phyloP scores from a whole-genome alignment of 805 yeast species.

The Zygotorulaspora florentina region DNA sequence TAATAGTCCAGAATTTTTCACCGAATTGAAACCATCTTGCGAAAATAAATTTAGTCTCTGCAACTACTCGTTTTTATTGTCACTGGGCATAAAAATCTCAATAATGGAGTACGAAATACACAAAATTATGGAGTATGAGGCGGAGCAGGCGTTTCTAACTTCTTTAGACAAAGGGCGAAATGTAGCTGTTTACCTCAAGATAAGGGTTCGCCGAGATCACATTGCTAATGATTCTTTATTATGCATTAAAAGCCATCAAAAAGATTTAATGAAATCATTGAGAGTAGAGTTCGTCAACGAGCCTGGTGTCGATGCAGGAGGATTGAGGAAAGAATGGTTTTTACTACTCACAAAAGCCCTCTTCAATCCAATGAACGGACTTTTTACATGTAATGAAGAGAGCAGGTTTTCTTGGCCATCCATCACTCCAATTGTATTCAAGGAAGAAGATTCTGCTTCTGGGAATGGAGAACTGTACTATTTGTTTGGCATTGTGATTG shows the following conservation, averaged over 20 bases:
- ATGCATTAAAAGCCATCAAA: slow-evolving; percentile 49
- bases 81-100: slow-evolving; percentile 76
- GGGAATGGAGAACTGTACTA: slow-evolving; percentile 54
- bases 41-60: slow-evolving; percentile 56
- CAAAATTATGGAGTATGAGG: slow-evolving; percentile 76
- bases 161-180: slow-evolving; percentile 61
- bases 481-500: slow-evolving; percentile 80
- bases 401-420: slow-evolving; percentile 77
- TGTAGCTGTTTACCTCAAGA: slow-evolving; percentile 62
- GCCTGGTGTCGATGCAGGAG: slow-evolving; percentile 95
- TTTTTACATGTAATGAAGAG: slow-evolving; percentile 63
- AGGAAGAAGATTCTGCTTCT: slow-evolving; percentile 14
- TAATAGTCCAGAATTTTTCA: slow-evolving; percentile 1
- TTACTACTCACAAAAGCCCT: slow-evolving; percentile 63
- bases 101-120: slow-evolving; percentile 79
- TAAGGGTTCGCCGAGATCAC: slow-evolving; percentile 62
- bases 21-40: not conserved
- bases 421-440: slow-evolving; percentile 39
- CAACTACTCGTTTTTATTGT: slow-evolving; percentile 75
- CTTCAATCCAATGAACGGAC: slow-evolving; percentile 62
- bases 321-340: slow-evolving; percentile 93
- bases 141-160: slow-evolving; percentile 81
- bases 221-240: slow-evolving; percentile 73
- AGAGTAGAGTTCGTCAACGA: slow-evolving; percentile 79
- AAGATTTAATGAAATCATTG: slow-evolving; percentile 67